A percentile compares a stretch with the other conserved stretches of the same genome.
phyloP scores from a whole-genome alignment of 306 rosid genomes.

The Biancaea sappan region DNA sequence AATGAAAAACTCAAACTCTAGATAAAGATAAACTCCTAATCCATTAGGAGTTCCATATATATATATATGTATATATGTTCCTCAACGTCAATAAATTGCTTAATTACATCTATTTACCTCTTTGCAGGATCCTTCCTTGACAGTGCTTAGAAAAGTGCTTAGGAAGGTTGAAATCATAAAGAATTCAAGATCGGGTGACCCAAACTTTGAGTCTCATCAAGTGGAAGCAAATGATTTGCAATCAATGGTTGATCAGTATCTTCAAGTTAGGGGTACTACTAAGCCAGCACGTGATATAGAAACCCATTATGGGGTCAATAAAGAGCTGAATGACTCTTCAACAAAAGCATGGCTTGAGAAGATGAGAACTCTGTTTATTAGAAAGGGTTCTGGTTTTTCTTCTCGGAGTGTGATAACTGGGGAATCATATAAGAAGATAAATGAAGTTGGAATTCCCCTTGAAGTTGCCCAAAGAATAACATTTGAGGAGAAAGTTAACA shows the following conservation, averaged over 20 bases:
- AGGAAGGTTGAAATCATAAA: constrained; percentile 68
- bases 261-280: constrained; percentile 81
- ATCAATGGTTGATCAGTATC: constrained; percentile 65
- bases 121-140: constrained; percentile 81
- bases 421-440: constrained; percentile 77
- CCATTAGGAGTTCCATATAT: background rate
- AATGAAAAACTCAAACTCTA: background rate
- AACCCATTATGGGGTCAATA: constrained; percentile 65
- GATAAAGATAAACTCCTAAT: background rate
- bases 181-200: constrained; percentile 80
- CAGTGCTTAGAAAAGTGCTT: constrained; percentile 77
- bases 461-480: constrained; percentile 87
- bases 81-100: background rate
- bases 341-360: constrained; percentile 95
- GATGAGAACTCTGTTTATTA: constrained; percentile 81
- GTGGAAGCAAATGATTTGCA: constrained; percentile 90
- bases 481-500: constrained; percentile 83
- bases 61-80: background rate
- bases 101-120: constrained; percentile 2
- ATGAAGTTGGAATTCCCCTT: constrained; percentile 83
- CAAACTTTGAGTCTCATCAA: constrained; percentile 81
- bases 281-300: constrained; percentile 72
- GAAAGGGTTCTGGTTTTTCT: constrained; percentile 98
- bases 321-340: constrained; percentile 65
- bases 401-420: constrained; percentile 96